phyloP scores from a whole-genome alignment of 2,329 filamentous ascomycete genomes.

The Massarina eburnea region DNA sequence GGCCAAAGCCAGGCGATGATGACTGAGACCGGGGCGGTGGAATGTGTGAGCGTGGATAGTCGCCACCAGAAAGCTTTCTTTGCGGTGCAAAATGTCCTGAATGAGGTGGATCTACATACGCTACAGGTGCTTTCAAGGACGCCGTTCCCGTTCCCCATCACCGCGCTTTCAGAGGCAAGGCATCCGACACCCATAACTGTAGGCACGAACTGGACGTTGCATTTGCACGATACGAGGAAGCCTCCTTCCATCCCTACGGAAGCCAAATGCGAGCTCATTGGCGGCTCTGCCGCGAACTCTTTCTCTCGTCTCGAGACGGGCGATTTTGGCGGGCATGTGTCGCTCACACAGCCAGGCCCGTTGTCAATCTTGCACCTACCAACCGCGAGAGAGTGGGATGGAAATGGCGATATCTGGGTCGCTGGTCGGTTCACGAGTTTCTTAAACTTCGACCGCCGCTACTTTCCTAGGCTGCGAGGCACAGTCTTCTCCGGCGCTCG shows the following conservation, averaged over 20 bases:
- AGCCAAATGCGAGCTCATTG: constrained; percentile 30
- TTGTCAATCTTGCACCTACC: constrained; percentile 80
- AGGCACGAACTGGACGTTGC: constrained; percentile 77
- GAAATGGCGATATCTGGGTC: constrained; percentile 81
- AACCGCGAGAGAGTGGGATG: constrained; percentile 54
- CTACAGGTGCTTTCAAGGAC: constrained; percentile 69
- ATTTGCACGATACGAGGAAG: constrained; percentile 76
- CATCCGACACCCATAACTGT: constrained; percentile 74
- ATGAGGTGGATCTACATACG: constrained; percentile 79
- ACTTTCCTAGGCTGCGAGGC: constrained; percentile 74
- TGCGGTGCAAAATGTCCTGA: constrained; percentile 73
- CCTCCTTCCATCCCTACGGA: constrained; percentile 18
- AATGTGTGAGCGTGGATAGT: constrained; percentile 81
- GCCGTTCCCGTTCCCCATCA: constrained; percentile 79
- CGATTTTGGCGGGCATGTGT: constrained; percentile 61
- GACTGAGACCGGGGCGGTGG: constrained; percentile 72
- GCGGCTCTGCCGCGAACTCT: constrained; percentile 26
- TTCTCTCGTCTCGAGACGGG: constrained; percentile 53
- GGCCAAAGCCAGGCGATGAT: constrained; percentile 56
- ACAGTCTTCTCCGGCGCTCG: constrained; percentile 83
- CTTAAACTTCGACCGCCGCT: constrained; percentile 84
- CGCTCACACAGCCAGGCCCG: constrained; percentile 77
- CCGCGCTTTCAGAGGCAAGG: constrained; percentile 72
- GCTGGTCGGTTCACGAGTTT: constrained; percentile 87
- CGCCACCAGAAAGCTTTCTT: constrained; percentile 70